phyloP scores from a whole-genome alignment of 805 yeast species.

The Candida mattraensis region DNA sequence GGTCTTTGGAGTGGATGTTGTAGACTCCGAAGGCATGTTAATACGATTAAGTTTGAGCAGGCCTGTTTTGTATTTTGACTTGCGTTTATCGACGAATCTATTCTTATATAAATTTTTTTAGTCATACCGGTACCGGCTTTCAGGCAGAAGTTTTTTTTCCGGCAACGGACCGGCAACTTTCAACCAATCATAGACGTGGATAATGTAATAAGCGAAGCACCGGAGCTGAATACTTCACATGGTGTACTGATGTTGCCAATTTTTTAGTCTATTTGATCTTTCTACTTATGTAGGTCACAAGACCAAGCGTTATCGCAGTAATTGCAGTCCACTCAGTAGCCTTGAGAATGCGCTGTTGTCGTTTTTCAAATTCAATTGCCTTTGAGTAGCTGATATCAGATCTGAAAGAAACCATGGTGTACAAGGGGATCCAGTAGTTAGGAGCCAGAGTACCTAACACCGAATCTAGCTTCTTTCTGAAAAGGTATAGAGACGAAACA shows the following conservation, averaged over 20 bases:
- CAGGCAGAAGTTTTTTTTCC: conserved; percentile 10
- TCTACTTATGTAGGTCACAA: conserved; percentile 8
- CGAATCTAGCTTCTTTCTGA: conserved; percentile 70
- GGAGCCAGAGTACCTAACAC: conserved; percentile 57
- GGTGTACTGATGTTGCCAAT: conserved; percentile 5
- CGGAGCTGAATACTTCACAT: too few species aligned
- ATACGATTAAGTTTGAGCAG: neutral
- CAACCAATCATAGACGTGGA: conserved; percentile 3
- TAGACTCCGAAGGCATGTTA: conserved; percentile 32
- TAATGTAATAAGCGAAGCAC: conserved; percentile 2
- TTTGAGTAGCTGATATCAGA: conserved; percentile 75
- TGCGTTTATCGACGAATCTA: neutral
- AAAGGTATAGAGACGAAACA: conserved; percentile 53
- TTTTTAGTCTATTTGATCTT: conserved; percentile 2
- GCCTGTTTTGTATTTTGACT: conserved; percentile 2
- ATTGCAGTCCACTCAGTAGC: conserved; percentile 23
- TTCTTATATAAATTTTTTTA: conserved; percentile 8
- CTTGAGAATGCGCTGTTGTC: conserved; percentile 55
- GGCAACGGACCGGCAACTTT: conserved; percentile 13
- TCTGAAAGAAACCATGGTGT: conserved; percentile 90
- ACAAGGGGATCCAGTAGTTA: conserved; percentile 78
- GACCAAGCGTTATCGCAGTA: conserved; percentile 13
- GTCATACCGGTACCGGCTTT: conserved; percentile 11
- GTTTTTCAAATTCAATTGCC: conserved; percentile 54
- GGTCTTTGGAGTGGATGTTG: conserved; percentile 56